Conservation (phyloP, 2,329 filamentous ascomycete genomes). For the Hypoxylon sp. region DNA sequence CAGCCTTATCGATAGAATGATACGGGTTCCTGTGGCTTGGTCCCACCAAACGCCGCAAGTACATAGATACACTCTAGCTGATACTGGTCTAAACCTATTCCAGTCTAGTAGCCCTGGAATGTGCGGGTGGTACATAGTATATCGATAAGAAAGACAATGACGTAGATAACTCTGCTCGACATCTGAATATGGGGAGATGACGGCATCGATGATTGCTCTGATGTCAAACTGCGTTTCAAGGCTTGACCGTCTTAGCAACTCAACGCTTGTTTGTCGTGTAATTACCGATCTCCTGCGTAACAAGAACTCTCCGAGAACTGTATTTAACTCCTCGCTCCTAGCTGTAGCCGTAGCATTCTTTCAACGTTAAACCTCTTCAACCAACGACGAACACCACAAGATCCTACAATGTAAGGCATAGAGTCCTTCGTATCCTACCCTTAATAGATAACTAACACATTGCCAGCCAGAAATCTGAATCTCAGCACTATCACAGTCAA, state of each 20-base stretch:
- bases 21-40: conserved; percentile 17
- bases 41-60: background rate
- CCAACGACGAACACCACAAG: background rate
- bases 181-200: conserved; percentile 37
- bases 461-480: background rate
- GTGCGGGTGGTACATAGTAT: background rate
- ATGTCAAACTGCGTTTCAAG: conserved; percentile 41
- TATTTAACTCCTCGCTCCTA: conserved; percentile 35
- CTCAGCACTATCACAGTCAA: background rate
- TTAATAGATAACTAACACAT: background rate
- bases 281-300: conserved; percentile 26
- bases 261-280: conserved; percentile 5
- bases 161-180: conserved; percentile 33
- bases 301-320: conserved; percentile 9
- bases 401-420: background rate
- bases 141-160: conserved; percentile 40
- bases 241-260: conserved; percentile 2
- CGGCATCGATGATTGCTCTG: conserved; percentile 40
- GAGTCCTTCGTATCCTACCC: background rate
- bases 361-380: conserved; percentile 16
- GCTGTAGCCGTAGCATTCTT: background rate
- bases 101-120: conserved; percentile 24
- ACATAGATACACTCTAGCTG: conserved; percentile 8
- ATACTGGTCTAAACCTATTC: conserved; percentile 10
- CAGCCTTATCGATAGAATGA: conserved; percentile 33